Evolutionary conservation across 352 stramenopile species (phyloP), one percentile per base, ranked within the genome.

Genomic region (Peronospora destructor): DNA sequence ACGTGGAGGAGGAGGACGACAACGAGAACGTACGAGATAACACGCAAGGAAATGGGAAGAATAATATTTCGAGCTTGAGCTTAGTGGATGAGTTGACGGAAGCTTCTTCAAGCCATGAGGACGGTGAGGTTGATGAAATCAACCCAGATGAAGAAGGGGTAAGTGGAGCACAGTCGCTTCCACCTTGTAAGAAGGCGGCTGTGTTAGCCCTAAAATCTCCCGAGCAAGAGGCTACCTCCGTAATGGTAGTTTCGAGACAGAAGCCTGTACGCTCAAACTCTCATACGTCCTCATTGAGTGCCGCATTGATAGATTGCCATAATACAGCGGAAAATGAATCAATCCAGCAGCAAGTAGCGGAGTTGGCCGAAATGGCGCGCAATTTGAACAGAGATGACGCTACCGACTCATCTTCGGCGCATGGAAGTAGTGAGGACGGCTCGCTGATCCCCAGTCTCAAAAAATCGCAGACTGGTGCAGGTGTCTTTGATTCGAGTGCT

Each of bases 351-450:
- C 62, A 78, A 59, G 56, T 51, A 49, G 49, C 56, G 10, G 56
- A 73, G 38, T 25, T 78, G 30, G 62, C 49, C 7, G 62, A 75
- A 23, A 69, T 75, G 53, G 66, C 60, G 6, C 65, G 62, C 7
- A 71, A 42, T 19, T 49, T 78, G 12, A 58, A 67, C 39, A 70
- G 60, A 42, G 54, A 75, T 35, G 56, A 73, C 7, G 40, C 61
- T 30, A 53, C 66, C 2, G 66, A 74, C 19, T 60, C 59, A 16
- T 60, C 61, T 6, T 61, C 59, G n/a, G 56, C 63, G 11, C 49
- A 43, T 46, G 54, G 61, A 54, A 66, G 47, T 35, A 68, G 59
- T 45, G 59, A 72, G 34, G 56, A 68, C 26, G 54, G 60, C 11
- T 68, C 54, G 29, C 36, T 54, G 17, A 46, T 30, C n/a, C 68